Percentiles rank a stretch among this genome's conserved stretches.
phyloP scores from a whole-genome alignment of 345 rosid genomes.

The Eucalyptus decipiens region DNA sequence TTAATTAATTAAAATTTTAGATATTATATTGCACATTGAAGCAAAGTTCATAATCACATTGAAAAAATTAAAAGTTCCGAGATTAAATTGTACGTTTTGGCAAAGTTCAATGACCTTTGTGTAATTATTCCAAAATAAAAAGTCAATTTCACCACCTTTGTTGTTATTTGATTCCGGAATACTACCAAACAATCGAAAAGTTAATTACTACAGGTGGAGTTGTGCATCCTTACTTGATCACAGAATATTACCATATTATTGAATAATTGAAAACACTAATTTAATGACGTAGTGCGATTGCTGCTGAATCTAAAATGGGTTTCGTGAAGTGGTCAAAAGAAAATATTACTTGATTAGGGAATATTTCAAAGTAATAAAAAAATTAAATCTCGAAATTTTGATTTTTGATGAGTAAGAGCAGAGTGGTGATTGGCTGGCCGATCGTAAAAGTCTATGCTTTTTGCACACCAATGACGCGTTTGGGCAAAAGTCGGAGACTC shows the following conservation, averaged over 20 bases:
- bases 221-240: background rate
- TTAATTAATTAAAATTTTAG: rapidly evolving
- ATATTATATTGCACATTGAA: too few relatives aligned
- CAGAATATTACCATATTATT: background rate
- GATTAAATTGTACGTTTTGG: too few relatives aligned
- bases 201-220: too few relatives aligned
- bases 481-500: background rate
- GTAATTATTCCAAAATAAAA: too few relatives aligned
- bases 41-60: too few relatives aligned
- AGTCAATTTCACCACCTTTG: background rate
- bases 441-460: background rate
- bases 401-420: background rate
- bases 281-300: background rate
- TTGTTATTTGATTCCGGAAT: rapidly evolving
- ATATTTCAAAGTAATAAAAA: background rate
- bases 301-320: background rate
- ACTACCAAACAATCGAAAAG: background rate
- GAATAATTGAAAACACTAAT: background rate
- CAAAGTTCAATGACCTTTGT: too few relatives aligned
- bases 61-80: too few relatives aligned
- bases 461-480: background rate
- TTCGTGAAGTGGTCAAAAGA: background rate
- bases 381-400: background rate
- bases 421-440: background rate
- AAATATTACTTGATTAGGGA: background rate